Conservation (phyloP, 805 yeast species). For the Metschnikowia proteae region DNA sequence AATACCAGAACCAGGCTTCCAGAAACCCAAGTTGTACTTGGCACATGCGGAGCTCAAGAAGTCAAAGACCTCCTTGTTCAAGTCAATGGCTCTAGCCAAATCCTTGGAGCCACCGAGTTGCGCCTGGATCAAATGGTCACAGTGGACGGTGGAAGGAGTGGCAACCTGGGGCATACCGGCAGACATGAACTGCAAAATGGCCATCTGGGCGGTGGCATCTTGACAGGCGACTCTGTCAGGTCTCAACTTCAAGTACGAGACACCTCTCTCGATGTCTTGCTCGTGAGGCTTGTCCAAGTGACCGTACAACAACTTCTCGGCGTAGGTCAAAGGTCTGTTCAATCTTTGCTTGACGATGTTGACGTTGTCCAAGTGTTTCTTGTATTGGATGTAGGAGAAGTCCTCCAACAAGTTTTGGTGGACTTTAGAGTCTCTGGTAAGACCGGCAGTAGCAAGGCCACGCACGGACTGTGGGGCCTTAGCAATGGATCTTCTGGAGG, state of each 20-base stretch:
- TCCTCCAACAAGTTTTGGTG: conserved; percentile 75
- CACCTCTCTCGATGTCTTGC: conserved; percentile 81
- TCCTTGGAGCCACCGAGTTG: conserved; percentile 87
- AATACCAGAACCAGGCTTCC: conserved; percentile 99
- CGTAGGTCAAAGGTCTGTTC: conserved; percentile 86
- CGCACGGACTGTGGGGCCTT: conserved; percentile 21
- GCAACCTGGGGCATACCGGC: conserved; percentile 90
- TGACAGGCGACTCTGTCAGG: conserved; percentile 99
- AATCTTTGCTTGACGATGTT: conserved; percentile 78
- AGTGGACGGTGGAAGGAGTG: conserved; percentile 93
- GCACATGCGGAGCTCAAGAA: conserved; percentile 87
- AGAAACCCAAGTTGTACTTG: conserved; percentile 94
- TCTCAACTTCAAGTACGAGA: conserved; percentile 85
- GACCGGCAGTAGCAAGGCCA: conserved; percentile 22
- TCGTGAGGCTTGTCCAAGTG: conserved; percentile 92
- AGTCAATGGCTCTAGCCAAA: conserved; percentile 77
- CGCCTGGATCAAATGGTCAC: conserved; percentile 97
- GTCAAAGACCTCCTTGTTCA: conserved; percentile 92
- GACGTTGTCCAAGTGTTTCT: conserved; percentile 83
- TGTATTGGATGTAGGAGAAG: conserved; percentile 86
- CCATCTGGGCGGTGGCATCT: conserved; percentile 99
- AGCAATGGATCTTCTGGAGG: conserved; percentile 33
- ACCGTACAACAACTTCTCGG: conserved; percentile 92
- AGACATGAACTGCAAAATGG: conserved; percentile 92
- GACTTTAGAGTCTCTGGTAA: conserved; percentile 21